Evolutionary conservation across 176 grass and related monocot species (phyloP).

Genomic region (Neostapfia colusana): DNA sequence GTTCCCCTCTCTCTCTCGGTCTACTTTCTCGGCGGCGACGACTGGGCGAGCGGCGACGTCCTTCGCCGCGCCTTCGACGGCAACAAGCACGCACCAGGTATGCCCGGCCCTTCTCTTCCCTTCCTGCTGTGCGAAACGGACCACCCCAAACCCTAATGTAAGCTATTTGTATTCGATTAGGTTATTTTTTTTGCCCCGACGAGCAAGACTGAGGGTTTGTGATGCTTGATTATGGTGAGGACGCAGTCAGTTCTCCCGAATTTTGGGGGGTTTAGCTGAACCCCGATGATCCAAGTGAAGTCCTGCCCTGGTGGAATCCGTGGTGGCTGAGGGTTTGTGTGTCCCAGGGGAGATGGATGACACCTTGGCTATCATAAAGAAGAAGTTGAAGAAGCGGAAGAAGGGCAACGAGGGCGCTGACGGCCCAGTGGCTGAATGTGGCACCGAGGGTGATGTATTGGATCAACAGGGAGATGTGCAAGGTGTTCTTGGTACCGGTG

Average conservation of each 20-base stretch:
- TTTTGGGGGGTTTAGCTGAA: background rate
- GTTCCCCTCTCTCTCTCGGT: background rate
- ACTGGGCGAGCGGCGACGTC: background rate
- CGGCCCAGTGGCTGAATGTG: constrained; percentile 27
- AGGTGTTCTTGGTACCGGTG: constrained; percentile 29
- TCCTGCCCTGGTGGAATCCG: background rate
- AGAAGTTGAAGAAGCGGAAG: constrained; percentile 83
- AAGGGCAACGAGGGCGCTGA: constrained; percentile 47
- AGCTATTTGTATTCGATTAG: background rate
- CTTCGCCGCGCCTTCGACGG: background rate
- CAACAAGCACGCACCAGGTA: background rate
- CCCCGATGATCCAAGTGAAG: background rate
- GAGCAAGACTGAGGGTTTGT: background rate
- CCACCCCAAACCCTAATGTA: too few relatives aligned
- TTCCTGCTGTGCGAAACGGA: too few relatives aligned
- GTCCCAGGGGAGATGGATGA: constrained; percentile 67
- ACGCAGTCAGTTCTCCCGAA: background rate
- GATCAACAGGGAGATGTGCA: constrained; percentile 39
- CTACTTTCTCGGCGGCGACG: background rate
- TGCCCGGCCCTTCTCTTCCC: background rate
- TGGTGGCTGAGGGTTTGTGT: background rate
- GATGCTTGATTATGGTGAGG: background rate
- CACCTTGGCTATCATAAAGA: constrained; percentile 84
- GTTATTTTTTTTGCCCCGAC: background rate
- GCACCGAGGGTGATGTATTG: constrained; percentile 34